Evolutionary conservation across 139 green algal genomes (phyloP), one percentile per base, ranked within the genome.

Genomic region (Mesotaenium endlicherianum): DNA sequence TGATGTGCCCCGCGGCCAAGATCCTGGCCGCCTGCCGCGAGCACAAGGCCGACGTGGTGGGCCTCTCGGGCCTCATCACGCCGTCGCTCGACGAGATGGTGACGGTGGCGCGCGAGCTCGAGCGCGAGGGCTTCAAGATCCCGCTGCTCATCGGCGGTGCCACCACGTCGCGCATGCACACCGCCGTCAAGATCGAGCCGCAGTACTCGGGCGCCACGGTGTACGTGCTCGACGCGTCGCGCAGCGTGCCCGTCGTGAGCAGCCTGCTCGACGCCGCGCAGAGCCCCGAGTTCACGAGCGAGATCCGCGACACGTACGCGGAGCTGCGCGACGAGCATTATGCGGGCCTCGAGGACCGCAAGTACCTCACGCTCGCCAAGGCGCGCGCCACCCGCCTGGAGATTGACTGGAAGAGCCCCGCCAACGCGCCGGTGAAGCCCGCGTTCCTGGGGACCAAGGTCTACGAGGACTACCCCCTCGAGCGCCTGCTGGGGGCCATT

Each of bases 131-230:
- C 47, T 57, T 99, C 72, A 95, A 93, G 60, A 88, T 93, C 38
- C 96, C 96, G 2, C 87, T 99, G 57, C 93, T 99, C 1, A 97
- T 99, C 60, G 96, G 96, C 42, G 96, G 96, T 5, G 96, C 96
- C 44, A 99, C 96, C 34, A 99, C 96, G 20, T 95, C 88, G 88
- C 97, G 81, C 89, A 98, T 99, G 95, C 96, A 99, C 93, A 99
- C 96, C 0, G 96, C 96, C 0, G 96, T 99, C 17, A 99, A 99
- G 93, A 94, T 99, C 39, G 93, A 91, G 17, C 95, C 96, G 1
- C 90, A 92, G 68, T 99, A 98, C 92, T 92, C 86, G 30, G 90
- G 88, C 71, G 91, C 93, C 30, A 88, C 93, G 5, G 93, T 99
- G 36, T 93, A 99, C 75, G 96, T 99, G 34, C 90, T 99, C 79